Evolutionary conservation across 163 green algal species (phyloP), one percentile per base, ranked within the genome.

Genomic region (Scenedesmus sp.): DNA sequence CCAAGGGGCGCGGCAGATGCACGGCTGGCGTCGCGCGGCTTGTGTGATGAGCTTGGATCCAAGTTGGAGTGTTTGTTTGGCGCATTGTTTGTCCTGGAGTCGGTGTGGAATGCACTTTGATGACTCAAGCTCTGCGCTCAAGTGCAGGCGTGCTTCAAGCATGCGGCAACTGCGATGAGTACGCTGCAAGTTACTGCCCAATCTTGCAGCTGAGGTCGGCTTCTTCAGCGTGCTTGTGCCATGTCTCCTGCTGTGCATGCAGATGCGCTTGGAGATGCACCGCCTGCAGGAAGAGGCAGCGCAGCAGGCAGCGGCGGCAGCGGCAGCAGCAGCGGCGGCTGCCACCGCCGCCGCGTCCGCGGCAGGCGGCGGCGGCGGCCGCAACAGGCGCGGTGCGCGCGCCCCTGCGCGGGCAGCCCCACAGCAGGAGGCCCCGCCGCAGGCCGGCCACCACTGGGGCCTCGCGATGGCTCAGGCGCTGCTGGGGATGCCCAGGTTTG

Each of bases 381-480:
- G 59, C 88, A 89, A 43, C 86, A 90, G 86, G 86, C 40, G 35
- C 42, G 53, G 56, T 40, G 84, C 84, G 15, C 40, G 83, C 20
- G 83, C 43, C 26, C 37, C 76, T 33, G 76, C 33, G 4, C 56
- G 37, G 15, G 83, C 35, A n/a, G 83, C 65, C 7, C 24, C 78
- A 70, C 70, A 83, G 51, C 87, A 79, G 40, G 24, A 46, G 79
- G 70, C 49, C 7, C 51, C 35, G 40, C 80, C 6, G 46, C 85
- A 83, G 20, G 33, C 33, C 24, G 30, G n/a, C 9, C 72, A 70
- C 22, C 22, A 91, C 35, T 79, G 49, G 73, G 86, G 76, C 35
- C 22, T 46, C 20, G 86, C 73, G 7, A 85, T 91, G 86, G 86
- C 84, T n/a, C 84, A 89, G 72, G 76, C 53, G 35, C 76, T 90